These are phyloP conservation scores for Liriodendron chinense DNA, from an alignment of 164 flowering plant species.

Conservation along the genomic window DNA sequence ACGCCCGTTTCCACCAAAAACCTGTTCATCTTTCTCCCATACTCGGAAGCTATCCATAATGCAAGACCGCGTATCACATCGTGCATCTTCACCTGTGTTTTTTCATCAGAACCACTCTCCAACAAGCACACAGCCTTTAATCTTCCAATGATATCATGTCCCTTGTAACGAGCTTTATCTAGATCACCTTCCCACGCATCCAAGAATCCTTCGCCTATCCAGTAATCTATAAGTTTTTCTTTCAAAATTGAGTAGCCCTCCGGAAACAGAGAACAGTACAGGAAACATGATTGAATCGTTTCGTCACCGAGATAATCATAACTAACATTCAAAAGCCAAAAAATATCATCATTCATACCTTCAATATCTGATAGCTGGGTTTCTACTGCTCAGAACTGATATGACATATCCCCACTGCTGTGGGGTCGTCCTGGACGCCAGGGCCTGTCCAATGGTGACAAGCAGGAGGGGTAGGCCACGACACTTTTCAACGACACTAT, in stretches of 20 bases:
- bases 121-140: constrained; percentile 16
- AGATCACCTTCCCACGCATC: constrained; percentile 7
- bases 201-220: constrained; percentile 23
- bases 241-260: neutral
- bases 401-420: neutral
- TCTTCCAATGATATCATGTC: constrained; percentile 22
- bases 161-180: constrained; percentile 15
- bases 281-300: neutral
- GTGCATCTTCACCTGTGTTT: constrained; percentile 31
- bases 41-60: too few species aligned
- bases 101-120: constrained; percentile 2
- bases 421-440: constrained; percentile 6
- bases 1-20: too few species aligned
- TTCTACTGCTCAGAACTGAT: too few species aligned
- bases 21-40: too few species aligned
- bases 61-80: constrained; percentile 35
- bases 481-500: constrained; percentile 1
- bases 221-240: constrained; percentile 13
- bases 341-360: constrained; percentile 5
- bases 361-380: neutral
- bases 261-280: constrained; percentile 12
- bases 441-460: constrained; percentile 6
- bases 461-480: constrained; percentile 9
- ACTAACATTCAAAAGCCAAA: constrained; percentile 9
- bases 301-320: neutral